These are phyloP conservation scores for Penicillium sp. DNA, from an alignment of 2,329 filamentous ascomycete genomes.

Conservation along the genomic window DNA sequence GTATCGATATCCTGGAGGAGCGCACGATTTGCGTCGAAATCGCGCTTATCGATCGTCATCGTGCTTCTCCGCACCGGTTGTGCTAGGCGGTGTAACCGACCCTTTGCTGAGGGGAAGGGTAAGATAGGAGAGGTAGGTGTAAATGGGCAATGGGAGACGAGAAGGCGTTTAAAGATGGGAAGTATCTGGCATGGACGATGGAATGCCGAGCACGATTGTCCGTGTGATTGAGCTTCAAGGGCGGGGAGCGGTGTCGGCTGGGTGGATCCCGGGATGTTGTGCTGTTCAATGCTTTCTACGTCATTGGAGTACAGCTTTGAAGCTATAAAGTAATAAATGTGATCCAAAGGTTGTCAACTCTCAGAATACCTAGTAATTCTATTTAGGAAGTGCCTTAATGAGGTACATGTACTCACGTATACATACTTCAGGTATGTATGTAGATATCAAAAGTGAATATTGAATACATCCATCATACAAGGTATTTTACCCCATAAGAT, in stretches of 20 bases:
- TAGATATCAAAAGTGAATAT: too few species aligned
- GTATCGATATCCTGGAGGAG: slow-evolving; percentile 25
- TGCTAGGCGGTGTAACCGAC: neutral
- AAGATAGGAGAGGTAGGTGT: neutral
- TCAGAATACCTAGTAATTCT: too few species aligned
- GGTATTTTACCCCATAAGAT: too few species aligned
- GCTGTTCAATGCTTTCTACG: slow-evolving; percentile 19
- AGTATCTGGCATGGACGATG: neutral
- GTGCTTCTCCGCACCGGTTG: slow-evolving; percentile 12
- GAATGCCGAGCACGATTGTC: neutral
- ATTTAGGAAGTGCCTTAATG: too few species aligned
- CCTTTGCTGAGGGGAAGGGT: neutral
- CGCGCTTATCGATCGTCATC: slow-evolving; percentile 47
- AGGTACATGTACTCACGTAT: too few species aligned
- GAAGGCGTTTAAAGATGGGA: neutral
- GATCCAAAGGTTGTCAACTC: neutral
- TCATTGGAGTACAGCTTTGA: slow-evolving; percentile 16
- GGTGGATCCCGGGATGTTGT: slow-evolving; percentile 22
- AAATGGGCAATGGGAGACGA: neutral
- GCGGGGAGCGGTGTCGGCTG: slow-evolving; percentile 21
- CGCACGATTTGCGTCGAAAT: slow-evolving; percentile 48
- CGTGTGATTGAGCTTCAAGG: slow-evolving; percentile 14
- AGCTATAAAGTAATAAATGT: neutral
- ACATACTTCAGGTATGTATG: too few species aligned
- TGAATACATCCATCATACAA: too few species aligned